phyloP scores from a whole-genome alignment of 192 early-diverging fungal species.

The Gaertneriomyces semiglobifer region DNA sequence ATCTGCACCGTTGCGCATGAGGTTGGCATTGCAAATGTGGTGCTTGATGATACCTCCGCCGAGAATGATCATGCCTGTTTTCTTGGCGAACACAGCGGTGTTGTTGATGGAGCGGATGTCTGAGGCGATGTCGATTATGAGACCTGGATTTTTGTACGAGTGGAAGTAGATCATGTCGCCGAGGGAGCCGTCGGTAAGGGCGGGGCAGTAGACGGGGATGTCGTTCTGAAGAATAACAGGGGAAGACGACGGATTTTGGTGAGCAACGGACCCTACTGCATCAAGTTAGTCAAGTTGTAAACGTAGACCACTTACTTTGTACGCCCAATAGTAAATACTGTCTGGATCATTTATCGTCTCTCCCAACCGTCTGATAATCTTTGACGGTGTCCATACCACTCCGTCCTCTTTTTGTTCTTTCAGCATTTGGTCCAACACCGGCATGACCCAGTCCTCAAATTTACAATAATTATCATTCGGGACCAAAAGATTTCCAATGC shows the following conservation, averaged over 20 bases:
- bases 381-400: constrained; percentile 87
- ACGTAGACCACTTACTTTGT: constrained; percentile 56
- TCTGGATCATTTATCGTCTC: constrained; percentile 83
- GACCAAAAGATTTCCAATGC: constrained; percentile 95
- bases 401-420: constrained; percentile 84
- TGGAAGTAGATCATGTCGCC: constrained; percentile 99
- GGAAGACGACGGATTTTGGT: background rate
- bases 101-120: constrained; percentile 92
- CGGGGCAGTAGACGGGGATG: constrained; percentile 97
- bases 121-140: constrained; percentile 86
- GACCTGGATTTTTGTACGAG: constrained; percentile 89
- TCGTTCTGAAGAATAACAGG: constrained; percentile 59
- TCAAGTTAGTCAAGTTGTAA: background rate
- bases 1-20: constrained; percentile 98
- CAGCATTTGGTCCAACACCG: constrained; percentile 89
- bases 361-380: constrained; percentile 81
- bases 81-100: constrained; percentile 91
- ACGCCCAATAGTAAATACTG: constrained; percentile 97
- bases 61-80: constrained; percentile 93
- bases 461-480: constrained; percentile 99
- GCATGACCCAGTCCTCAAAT: constrained; percentile 98
- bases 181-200: constrained; percentile 93
- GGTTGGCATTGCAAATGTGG: constrained; percentile 97
- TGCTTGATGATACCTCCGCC: constrained; percentile 98
- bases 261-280: too few relatives aligned